Conservation (phyloP, 176 grass and related monocot species). For the Bonia amplexicaulis region DNA sequence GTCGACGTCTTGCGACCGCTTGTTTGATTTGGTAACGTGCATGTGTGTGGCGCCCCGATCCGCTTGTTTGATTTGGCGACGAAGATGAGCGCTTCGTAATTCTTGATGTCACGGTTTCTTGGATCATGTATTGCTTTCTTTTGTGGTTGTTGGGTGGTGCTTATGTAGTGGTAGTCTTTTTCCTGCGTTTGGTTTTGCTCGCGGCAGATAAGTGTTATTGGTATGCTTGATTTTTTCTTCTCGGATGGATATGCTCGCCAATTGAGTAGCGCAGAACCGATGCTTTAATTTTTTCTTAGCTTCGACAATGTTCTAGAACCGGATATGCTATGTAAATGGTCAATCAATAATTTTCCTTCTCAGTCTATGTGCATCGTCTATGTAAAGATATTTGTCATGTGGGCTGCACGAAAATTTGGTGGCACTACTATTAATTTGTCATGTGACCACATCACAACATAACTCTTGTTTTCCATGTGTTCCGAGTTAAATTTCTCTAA, state of each 20-base stretch:
- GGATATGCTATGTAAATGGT: too few relatives aligned
- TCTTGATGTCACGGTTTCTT: constrained; percentile 12
- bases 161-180: background rate
- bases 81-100: background rate
- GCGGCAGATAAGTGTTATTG: background rate
- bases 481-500: too few relatives aligned
- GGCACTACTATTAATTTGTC: too few relatives aligned
- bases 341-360: too few relatives aligned
- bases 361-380: too few relatives aligned
- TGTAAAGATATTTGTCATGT: too few relatives aligned
- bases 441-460: too few relatives aligned
- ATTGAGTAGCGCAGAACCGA: constrained; percentile 5
- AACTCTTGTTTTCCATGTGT: too few relatives aligned
- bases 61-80: constrained; percentile 1
- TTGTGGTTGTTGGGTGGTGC: background rate
- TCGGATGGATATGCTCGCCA: background rate
- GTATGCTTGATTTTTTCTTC: constrained; percentile 2
- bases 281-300: background rate
- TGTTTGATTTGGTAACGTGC: background rate
- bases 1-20: too few relatives aligned
- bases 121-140: constrained; percentile 4
- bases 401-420: too few relatives aligned
- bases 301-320: background rate
- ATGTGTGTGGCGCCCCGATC: background rate
- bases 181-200: background rate